A percentile compares a stretch with the other conserved stretches of the same genome.
Evolutionary conservation across 192 early-diverging fungal genomes (phyloP).

Genomic region (Podila horticola): DNA sequence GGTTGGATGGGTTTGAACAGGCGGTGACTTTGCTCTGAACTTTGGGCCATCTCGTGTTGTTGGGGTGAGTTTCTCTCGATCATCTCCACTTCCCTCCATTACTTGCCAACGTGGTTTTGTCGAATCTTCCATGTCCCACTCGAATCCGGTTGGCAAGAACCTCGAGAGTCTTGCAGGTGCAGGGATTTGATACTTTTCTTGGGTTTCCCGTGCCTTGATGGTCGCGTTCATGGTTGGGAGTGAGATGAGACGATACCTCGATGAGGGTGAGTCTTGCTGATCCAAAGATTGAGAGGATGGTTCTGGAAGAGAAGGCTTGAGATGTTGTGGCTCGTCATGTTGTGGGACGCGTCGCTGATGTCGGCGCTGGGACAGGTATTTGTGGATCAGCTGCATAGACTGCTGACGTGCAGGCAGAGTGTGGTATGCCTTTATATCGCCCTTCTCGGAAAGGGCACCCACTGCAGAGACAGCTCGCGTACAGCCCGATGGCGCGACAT

Average conservation of each 20-base stretch:
- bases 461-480: too few species aligned
- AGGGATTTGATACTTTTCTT: conserved; percentile 1
- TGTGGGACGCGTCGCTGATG: background rate
- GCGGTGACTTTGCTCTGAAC: background rate
- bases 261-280: background rate
- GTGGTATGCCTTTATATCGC: background rate
- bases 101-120: background rate
- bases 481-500: too few species aligned
- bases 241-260: background rate
- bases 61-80: conserved; percentile 3
- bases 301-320: background rate
- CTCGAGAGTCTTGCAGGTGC: background rate
- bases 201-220: background rate
- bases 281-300: too few species aligned
- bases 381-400: background rate
- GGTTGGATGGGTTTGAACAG: background rate
- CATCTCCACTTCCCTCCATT: conserved; percentile 3
- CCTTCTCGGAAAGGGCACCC: background rate
- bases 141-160: background rate
- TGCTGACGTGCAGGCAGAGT: background rate
- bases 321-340: background rate
- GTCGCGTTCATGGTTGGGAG: background rate
- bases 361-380: background rate
- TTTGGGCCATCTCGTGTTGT: background rate
- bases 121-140: background rate